phyloP scores from a whole-genome alignment of 225 moss, liverwort and hornwort genomes.

The Anthoceros angustus region DNA sequence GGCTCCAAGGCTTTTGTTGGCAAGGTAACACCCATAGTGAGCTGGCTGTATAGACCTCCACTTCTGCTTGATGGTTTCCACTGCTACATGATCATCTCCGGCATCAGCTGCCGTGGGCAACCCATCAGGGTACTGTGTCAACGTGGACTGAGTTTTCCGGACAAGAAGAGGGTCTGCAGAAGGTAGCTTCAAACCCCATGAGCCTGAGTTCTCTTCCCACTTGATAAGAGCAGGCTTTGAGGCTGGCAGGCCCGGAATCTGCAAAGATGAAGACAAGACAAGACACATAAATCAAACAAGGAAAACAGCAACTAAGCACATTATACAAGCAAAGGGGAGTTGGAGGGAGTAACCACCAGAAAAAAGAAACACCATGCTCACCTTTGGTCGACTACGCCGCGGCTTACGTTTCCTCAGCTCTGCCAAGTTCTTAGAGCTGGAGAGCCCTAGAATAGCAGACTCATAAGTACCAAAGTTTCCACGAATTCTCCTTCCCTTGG shows the following conservation, averaged over 20 bases:
- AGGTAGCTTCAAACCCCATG: constrained; percentile 62
- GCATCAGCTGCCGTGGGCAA: constrained; percentile 10
- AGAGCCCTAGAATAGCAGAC: constrained; percentile 55
- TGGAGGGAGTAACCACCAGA: not conserved
- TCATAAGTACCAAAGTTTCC: constrained; percentile 90
- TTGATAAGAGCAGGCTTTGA: constrained; percentile 43
- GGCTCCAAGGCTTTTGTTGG: constrained; percentile 34
- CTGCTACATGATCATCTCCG: constrained; percentile 27
- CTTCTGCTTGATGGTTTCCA: constrained; percentile 24
- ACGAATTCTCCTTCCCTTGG: constrained; percentile 13
- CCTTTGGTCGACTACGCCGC: not conserved
- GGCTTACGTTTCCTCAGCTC: not conserved
- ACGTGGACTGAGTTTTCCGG: constrained; percentile 46
- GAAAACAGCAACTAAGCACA: too few relatives aligned
- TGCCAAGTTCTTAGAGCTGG: constrained; percentile 28
- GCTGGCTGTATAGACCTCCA: constrained; percentile 62
- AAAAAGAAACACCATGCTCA: not conserved
- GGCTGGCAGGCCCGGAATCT: constrained; percentile 45
- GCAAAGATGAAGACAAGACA: constrained; percentile 6
- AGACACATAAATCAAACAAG: not conserved
- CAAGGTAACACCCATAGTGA: constrained; percentile 53
- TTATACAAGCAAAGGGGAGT: too few relatives aligned
- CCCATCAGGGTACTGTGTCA: constrained; percentile 43
- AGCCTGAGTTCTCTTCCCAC: constrained; percentile 56
- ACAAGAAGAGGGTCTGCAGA: constrained; percentile 78